phyloP scores from a whole-genome alignment of 2,329 filamentous ascomycete species.

The Coccinonectria pachysandricola region DNA sequence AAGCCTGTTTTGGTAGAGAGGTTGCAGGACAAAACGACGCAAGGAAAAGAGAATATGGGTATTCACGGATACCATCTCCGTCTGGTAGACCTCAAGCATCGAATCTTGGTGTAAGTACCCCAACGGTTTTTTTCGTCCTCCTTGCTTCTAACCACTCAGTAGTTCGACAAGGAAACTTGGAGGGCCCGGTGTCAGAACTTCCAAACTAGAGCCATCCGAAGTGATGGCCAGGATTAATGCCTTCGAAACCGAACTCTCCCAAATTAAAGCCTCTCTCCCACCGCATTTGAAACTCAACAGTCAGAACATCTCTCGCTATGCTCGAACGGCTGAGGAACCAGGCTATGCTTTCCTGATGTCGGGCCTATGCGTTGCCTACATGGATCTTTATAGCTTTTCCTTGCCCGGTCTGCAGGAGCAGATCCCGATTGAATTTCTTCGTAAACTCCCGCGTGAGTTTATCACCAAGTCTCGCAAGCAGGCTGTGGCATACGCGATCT shows the following conservation, averaged over 20 bases:
- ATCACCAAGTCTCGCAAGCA: constrained; percentile 27
- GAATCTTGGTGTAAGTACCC: constrained; percentile 24
- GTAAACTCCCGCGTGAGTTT: constrained; percentile 26
- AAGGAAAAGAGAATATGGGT: constrained; percentile 16
- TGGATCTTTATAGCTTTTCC: constrained; percentile 30
- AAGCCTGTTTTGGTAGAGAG: constrained; percentile 21
- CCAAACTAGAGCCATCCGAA: constrained; percentile 24
- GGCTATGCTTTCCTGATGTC: constrained; percentile 29
- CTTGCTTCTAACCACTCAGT: not conserved
- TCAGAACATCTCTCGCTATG: constrained; percentile 22
- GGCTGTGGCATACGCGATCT: constrained; percentile 28
- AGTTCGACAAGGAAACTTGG: constrained; percentile 20
- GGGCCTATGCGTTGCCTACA: constrained; percentile 25
- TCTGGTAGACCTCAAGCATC: constrained; percentile 27
- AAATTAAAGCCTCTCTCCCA: constrained; percentile 26
- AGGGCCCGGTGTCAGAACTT: constrained; percentile 7
- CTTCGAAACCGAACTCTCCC: constrained; percentile 28
- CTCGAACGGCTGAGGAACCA: constrained; percentile 20
- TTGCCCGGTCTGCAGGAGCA: constrained; percentile 26
- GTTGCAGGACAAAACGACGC: constrained; percentile 20
- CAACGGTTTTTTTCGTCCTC: not conserved
- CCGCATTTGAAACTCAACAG: constrained; percentile 24
- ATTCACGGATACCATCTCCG: constrained; percentile 26
- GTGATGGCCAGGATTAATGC: constrained; percentile 27
- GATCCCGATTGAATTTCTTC: constrained; percentile 22